Percentiles rank a stretch among this genome's conserved stretches.
phyloP scores from a whole-genome alignment of 1,284 basidiomycete species.

The Gomphus bonarii region DNA sequence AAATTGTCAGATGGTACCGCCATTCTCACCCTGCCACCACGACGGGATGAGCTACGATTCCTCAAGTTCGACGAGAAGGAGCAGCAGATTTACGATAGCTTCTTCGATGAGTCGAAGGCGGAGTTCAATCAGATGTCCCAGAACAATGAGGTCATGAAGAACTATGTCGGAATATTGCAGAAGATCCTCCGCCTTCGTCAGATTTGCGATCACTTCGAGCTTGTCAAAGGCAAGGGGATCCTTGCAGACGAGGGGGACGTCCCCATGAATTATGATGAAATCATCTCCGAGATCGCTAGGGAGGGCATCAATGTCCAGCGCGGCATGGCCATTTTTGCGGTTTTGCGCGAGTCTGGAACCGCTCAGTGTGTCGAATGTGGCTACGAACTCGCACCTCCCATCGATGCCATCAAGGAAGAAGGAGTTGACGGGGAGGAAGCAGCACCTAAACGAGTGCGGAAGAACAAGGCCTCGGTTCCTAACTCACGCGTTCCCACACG shows the following conservation, averaged over 20 bases:
- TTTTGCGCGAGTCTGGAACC: slow-evolving; percentile 78
- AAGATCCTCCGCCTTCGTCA: slow-evolving; percentile 92
- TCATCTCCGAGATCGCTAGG: slow-evolving; percentile 60
- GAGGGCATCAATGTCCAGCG: slow-evolving; percentile 75
- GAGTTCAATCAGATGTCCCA: slow-evolving; percentile 82
- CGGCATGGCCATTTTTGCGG: slow-evolving; percentile 70
- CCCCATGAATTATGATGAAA: slow-evolving; percentile 57
- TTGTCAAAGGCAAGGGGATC: slow-evolving; percentile 72
- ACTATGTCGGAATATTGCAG: slow-evolving; percentile 95
- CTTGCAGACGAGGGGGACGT: slow-evolving; percentile 32
- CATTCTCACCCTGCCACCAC: slow-evolving; percentile 82
- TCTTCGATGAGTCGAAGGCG: slow-evolving; percentile 81
- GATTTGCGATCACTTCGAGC: slow-evolving; percentile 93
- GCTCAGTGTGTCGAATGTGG: slow-evolving; percentile 86
- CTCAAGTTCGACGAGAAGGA: slow-evolving; percentile 83
- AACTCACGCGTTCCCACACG: slow-evolving; percentile 57
- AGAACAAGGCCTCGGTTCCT: slow-evolving; percentile 35
- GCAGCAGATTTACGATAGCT: slow-evolving; percentile 78
- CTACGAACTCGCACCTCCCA: slow-evolving; percentile 54
- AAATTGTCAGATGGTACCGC: slow-evolving; percentile 71
- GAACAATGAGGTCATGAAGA: slow-evolving; percentile 91
- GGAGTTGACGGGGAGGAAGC: slow-evolving; percentile 40
- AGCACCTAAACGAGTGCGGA: slow-evolving; percentile 51
- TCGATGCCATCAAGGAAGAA: slow-evolving; percentile 36
- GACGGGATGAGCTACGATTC: slow-evolving; percentile 75